These are phyloP conservation scores for Scopulariopsis brevicaulis DNA, from an alignment of 2,329 filamentous ascomycete genomes.

Conservation along the genomic window DNA sequence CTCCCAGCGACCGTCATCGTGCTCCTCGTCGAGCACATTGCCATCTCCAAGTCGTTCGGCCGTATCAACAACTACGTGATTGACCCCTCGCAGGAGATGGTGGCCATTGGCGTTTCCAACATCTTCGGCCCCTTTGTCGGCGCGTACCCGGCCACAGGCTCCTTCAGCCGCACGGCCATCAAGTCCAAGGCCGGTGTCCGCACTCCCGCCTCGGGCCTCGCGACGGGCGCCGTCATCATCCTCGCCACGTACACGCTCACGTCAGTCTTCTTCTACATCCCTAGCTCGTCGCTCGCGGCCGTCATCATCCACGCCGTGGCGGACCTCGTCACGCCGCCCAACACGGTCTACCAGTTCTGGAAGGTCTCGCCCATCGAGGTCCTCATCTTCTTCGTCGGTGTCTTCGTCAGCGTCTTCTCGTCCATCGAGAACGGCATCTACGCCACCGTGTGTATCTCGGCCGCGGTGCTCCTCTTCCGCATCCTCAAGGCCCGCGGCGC, in stretches of 20 bases:
- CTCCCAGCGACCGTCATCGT: conserved; percentile 68
- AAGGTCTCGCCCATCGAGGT: conserved; percentile 72
- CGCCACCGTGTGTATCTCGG: conserved; percentile 60
- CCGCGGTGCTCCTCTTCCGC: conserved; percentile 63
- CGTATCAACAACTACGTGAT: conserved; percentile 74
- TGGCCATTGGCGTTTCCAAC: conserved; percentile 67
- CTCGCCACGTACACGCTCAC: conserved; percentile 76
- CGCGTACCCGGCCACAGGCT: conserved; percentile 77
- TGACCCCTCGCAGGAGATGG: conserved; percentile 67
- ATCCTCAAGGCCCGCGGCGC: conserved; percentile 67
- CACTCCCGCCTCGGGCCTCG: conserved; percentile 75
- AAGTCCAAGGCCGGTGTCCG: conserved; percentile 90
- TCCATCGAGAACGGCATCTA: conserved; percentile 83
- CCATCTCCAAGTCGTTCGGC: conserved; percentile 74
- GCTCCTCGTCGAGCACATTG: conserved; percentile 69
- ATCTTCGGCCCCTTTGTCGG: conserved; percentile 69
- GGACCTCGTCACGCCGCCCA: conserved; percentile 74
- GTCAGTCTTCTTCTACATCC: conserved; percentile 82
- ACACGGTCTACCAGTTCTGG: conserved; percentile 83
- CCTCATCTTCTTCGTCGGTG: conserved; percentile 74
- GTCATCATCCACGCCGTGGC: conserved; percentile 89
- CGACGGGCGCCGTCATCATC: conserved; percentile 72
- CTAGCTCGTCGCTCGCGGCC: conserved; percentile 60
- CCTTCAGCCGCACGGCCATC: conserved; percentile 84
- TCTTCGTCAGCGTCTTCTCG: conserved; percentile 70